Conservation (phyloP, 202 grass and related monocot species). For the Musa balbisiana region DNA sequence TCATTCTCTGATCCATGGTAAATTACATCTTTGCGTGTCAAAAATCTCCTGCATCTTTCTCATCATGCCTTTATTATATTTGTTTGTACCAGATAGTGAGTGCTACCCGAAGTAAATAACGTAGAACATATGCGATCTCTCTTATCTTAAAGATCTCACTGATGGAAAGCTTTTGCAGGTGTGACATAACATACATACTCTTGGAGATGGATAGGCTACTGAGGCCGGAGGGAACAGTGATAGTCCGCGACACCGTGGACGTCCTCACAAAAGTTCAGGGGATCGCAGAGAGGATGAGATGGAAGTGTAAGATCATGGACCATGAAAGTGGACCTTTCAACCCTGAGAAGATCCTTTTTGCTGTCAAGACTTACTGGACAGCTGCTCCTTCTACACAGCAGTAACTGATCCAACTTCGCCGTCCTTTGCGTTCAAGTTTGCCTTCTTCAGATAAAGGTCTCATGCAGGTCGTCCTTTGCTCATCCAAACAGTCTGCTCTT, state of each 20-base stretch:
- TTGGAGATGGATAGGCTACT: conserved; percentile 96
- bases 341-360: conserved; percentile 71
- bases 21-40: neutral
- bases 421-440: conserved; percentile 16
- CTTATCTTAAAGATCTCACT: neutral
- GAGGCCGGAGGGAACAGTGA: conserved; percentile 70
- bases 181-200: conserved; percentile 73
- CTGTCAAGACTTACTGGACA: conserved; percentile 78
- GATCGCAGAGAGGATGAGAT: conserved; percentile 61
- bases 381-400: conserved; percentile 17
- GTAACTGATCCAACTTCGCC: conserved; percentile 19
- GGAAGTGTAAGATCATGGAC: conserved; percentile 76
- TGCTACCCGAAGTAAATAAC: too few relatives aligned
- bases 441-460: conserved; percentile 20
- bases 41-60: neutral
- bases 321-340: conserved; percentile 83
- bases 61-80: neutral
- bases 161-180: conserved; percentile 35
- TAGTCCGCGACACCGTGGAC: conserved; percentile 69
- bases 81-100: neutral
- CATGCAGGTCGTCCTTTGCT: too few relatives aligned
- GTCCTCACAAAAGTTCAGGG: conserved; percentile 69
- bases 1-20: neutral
- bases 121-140: too few relatives aligned
- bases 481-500: too few relatives aligned